Percentiles rank a stretch among this genome's conserved stretches.
phyloP scores from a whole-genome alignment of 306 rosid species.

The Prosopis cineraria region DNA sequence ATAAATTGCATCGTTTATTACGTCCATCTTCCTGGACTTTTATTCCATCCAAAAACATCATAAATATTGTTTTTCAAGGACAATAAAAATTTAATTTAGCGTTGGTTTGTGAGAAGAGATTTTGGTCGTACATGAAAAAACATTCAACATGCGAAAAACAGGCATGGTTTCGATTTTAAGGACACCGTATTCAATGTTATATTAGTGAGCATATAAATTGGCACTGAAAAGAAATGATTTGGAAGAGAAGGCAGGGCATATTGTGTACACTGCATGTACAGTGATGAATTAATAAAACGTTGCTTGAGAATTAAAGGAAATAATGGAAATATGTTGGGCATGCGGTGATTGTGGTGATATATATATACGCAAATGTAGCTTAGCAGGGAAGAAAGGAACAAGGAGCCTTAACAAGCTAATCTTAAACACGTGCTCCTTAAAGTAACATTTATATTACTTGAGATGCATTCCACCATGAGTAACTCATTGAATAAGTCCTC shows the following conservation, averaged over 20 bases:
- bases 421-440: slow-evolving; percentile 30
- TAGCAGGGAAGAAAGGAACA: slow-evolving; percentile 42
- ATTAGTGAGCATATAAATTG: background rate
- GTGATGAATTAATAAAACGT: background rate
- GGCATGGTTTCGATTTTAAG: background rate
- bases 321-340: background rate
- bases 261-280: background rate
- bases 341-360: background rate
- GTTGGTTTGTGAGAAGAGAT: too few relatives aligned
- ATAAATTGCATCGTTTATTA: too few relatives aligned
- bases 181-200: background rate
- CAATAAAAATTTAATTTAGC: too few relatives aligned
- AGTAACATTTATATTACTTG: slow-evolving; percentile 22
- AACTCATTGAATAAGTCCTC: slow-evolving; percentile 17
- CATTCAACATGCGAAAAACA: too few relatives aligned
- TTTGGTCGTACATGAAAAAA: too few relatives aligned
- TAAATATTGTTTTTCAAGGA: too few relatives aligned
- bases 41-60: too few relatives aligned
- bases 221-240: background rate
- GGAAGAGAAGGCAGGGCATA: background rate
- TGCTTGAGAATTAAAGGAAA: background rate
- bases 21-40: too few relatives aligned
- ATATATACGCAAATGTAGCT: slow-evolving; percentile 32
- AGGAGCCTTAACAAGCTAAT: slow-evolving; percentile 24
- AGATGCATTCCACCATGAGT: slow-evolving; percentile 37